These are phyloP conservation scores for Termitomyces sp. DNA, from an alignment of 768 basidiomycete genomes.

Conservation along the genomic window DNA sequence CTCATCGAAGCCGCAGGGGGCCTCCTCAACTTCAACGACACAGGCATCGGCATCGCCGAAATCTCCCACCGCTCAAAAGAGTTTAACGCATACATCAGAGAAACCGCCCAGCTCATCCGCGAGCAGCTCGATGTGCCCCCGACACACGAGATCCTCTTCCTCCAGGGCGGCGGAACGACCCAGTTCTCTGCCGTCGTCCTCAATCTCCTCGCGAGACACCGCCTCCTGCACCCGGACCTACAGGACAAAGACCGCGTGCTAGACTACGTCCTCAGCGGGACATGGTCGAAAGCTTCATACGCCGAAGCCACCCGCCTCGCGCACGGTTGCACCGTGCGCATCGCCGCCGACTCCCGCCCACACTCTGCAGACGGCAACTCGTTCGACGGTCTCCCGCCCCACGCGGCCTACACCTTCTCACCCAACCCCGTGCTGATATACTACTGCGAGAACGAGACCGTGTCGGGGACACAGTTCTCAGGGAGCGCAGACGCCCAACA, in stretches of 20 bases:
- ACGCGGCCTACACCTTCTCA: slow-evolving; percentile 71
- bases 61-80: slow-evolving; percentile 94
- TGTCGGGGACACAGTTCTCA: slow-evolving; percentile 87
- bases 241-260: slow-evolving; percentile 51
- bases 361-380: slow-evolving; percentile 63
- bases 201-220: slow-evolving; percentile 86
- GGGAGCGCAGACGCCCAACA: slow-evolving; percentile 42
- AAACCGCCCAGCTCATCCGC: slow-evolving; percentile 65
- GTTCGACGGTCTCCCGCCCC: slow-evolving; percentile 78
- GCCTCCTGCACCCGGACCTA: slow-evolving; percentile 64
- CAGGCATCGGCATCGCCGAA: slow-evolving; percentile 95
- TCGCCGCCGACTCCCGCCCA: slow-evolving; percentile 67
- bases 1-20: slow-evolving; percentile 79
- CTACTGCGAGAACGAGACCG: slow-evolving; percentile 99
- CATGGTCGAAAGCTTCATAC: slow-evolving; percentile 85
- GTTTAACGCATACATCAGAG: slow-evolving; percentile 66
- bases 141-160: slow-evolving; percentile 85
- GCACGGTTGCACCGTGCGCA: slow-evolving; percentile 49
- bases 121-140: slow-evolving; percentile 76
- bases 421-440: slow-evolving; percentile 85
- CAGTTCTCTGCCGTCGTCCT: slow-evolving; percentile 92
- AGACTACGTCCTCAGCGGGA: slow-evolving; percentile 92
- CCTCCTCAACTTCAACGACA: slow-evolving; percentile 85
- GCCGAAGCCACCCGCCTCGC: slow-evolving; percentile 78
- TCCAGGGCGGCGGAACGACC: slow-evolving; percentile 89